Conservation (phyloP, 1,284 basidiomycete genomes). For the Pseudozyma hubeiensis region DNA sequence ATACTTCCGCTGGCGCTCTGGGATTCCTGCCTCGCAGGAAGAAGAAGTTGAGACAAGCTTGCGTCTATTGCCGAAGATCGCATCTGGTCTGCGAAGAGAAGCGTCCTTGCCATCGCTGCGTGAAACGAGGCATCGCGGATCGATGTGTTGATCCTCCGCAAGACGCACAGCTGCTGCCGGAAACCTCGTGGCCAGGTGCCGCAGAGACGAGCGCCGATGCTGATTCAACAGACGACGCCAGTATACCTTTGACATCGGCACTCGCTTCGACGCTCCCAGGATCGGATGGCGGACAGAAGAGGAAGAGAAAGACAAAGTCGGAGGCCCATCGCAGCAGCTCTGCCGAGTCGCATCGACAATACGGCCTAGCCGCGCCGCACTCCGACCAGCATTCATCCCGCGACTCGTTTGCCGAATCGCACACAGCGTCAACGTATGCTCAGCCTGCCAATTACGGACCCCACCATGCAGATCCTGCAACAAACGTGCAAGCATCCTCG, state of each 20-base stretch:
- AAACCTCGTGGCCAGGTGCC: constrained; percentile 1
- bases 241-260: constrained; percentile 6
- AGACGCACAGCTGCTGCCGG: constrained; percentile 14
- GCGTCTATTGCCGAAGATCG: constrained; percentile 44
- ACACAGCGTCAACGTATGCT: constrained; percentile 7
- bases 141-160: constrained; percentile 38
- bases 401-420: constrained; percentile 1
- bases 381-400: constrained; percentile 3
- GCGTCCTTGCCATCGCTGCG: constrained; percentile 42
- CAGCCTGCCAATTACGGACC: constrained; percentile 2
- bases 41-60: constrained; percentile 46
- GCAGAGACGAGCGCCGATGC: constrained; percentile 6
- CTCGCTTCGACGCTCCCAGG: background rate
- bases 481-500: constrained; percentile 3
- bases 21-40: constrained; percentile 30
- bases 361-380: background rate
- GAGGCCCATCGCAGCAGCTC: constrained; percentile 5
- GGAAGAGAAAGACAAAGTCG: constrained; percentile 24
- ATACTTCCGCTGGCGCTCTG: constrained; percentile 6
- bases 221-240: constrained; percentile 10
- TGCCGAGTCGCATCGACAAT: background rate
- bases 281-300: constrained; percentile 4
- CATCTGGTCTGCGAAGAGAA: constrained; percentile 51
- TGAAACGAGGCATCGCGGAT: constrained; percentile 50
- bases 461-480: background rate